Evolutionary conservation across 306 rosid genomes (phyloP), one percentile per base, ranked within the genome.

Genomic region (Gastrolobium bilobum): DNA sequence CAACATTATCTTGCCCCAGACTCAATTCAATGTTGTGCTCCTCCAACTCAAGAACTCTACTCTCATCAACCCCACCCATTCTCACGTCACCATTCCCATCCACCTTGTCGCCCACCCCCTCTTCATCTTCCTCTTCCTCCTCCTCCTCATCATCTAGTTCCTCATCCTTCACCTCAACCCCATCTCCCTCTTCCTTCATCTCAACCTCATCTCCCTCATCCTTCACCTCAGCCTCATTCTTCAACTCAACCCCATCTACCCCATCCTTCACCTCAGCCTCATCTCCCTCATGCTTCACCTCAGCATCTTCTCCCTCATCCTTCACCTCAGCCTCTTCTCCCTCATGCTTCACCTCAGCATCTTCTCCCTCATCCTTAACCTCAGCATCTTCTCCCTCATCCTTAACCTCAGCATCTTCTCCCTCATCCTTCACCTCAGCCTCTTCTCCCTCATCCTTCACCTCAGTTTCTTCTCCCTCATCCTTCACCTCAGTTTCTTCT

Each of bases 11-110:
- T 53, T 84, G 88, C 67, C 88, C 90, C 46, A 92, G 82, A 65
- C 90, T 75, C 90, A 92, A 78, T 68, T 89, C 87, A 84, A 87
- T 78, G 39, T 46, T 81, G 53, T 51, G 77, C 82, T 94, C 97
- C 81, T 84, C 92, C 86, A 89, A 57, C 80, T 74, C 91, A 6
- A 7, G 50, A 35, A 39, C 90, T 52, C 37, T 62, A 38, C 67
- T 40, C 64, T 83, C 90, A 67, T 87, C 85, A 42, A 82, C 84
- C 67, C 71, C 89, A 2, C 67, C 83, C 84, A 63, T 73, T 73
- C 80, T 83, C 40, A 69, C 80, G 70, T 80, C 90, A 68, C 71
- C 87, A 39, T 34, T 71, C 58, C 68, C 81, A 71, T 75, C 91
- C 47, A 82, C 81, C 34, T 82, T 91, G 48, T 82, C 81, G 61